Base-by-base conservation (phyloP, 306 rosid genomes). In the Macrotyloma uniflorum region DNA sequence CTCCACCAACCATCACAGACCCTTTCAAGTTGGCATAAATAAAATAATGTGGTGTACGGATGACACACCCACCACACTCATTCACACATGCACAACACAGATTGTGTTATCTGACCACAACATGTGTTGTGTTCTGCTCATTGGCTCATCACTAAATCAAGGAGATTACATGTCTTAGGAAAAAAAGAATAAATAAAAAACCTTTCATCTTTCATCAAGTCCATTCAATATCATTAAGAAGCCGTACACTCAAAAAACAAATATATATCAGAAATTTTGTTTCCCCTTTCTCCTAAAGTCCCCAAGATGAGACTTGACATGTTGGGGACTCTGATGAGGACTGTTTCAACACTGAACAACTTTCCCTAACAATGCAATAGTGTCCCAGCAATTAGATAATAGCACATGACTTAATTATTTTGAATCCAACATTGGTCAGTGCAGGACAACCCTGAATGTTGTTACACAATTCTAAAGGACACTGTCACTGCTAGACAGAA, bases 1-100 rank as follows among this genome's bases (percentile, higher is more conserved):
- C 89, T 77, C 83, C 88, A 89, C 92, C 96, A 87, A 89, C 89
- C 91, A 86, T 50, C 63, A 62, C 77, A 72, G 16, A 79, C 69
- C 75, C 78, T 54, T 70, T 79, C 66, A 35, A 22, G 61, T 32
- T 75, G 42, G 35, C 72, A 54, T 18, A n/a, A 55, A 16, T 58
- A 61, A 42, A 76, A 80, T 76, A 77, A 71, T 63, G 63, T 35
- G 18, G 1, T 76, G 81, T 72, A 86, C 85, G 83, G 83, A 67
- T 72, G 15, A 47, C 61, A 75, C 77, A 63, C 74, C 74, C 58
- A 53, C 79, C 71, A 80, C 57, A 57, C 81, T 69, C 81, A 19
- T n/a, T 66, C 61, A 73, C 54, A 76, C 71, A 58, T 49, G 57
- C 72, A 50, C 59, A 81, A 67, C 57, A 35, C 8, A 8, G 69